phyloP scores from a whole-genome alignment of 148 eudicot species.

The Dianthus caryophyllus region DNA sequence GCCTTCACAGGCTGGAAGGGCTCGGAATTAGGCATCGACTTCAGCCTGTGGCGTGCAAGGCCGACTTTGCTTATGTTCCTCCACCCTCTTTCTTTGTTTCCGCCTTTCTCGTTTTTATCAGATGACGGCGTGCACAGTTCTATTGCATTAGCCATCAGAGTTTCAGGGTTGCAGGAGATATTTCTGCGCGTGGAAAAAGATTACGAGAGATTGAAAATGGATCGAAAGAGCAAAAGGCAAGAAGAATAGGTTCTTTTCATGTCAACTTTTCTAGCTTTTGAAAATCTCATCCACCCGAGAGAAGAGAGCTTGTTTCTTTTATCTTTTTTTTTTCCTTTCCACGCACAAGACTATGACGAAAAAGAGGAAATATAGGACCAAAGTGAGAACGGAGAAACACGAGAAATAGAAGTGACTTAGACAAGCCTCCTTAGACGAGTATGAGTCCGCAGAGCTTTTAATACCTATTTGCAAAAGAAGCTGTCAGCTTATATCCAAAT shows the following conservation, averaged over 20 bases:
- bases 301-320: neutral
- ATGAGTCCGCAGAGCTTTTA: slow-evolving; percentile 86
- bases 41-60: slow-evolving; percentile 83
- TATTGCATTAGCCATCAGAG: slow-evolving; percentile 87
- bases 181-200: slow-evolving; percentile 42
- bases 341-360: neutral
- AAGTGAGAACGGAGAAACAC: neutral
- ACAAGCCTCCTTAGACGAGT: slow-evolving; percentile 68
- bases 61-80: slow-evolving; percentile 79
- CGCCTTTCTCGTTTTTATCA: slow-evolving; percentile 52
- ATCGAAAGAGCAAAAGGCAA: neutral
- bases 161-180: slow-evolving; percentile 95
- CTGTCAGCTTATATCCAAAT: neutral
- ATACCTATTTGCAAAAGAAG: slow-evolving; percentile 43
- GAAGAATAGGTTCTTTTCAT: neutral
- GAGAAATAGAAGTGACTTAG: slow-evolving; percentile 39
- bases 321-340: no score
- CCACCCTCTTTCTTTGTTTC: slow-evolving; percentile 63
- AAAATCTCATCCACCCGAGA: neutral
- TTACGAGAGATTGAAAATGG: neutral
- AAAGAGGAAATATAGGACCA: neutral
- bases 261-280: slow-evolving; percentile 7
- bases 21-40: slow-evolving; percentile 86
- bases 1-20: slow-evolving; percentile 85
- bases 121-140: slow-evolving; percentile 88